Conservation (phyloP, 805 yeast genomes). For the Candida bentonensis region DNA sequence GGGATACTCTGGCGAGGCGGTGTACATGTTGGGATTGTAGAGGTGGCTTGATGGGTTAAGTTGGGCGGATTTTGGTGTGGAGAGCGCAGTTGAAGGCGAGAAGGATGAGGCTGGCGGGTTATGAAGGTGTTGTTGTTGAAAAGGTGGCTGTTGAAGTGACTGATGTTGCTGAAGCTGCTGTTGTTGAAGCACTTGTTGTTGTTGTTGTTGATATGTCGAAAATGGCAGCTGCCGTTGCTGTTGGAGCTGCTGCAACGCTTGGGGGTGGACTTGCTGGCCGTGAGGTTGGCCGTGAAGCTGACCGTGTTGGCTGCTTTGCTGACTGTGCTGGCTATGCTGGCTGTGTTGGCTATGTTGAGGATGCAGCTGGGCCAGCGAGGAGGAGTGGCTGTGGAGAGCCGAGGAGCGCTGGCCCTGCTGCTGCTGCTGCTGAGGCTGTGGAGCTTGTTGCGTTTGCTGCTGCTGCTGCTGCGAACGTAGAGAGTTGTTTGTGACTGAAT, state of each 20-base stretch:
- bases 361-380: too few species aligned
- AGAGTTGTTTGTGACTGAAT: neutral
- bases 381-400: too few species aligned
- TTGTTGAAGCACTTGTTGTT: neutral
- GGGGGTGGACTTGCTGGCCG: too few species aligned
- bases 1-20: conserved; percentile 1
- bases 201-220: too few species aligned
- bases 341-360: too few species aligned
- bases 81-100: too few species aligned
- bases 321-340: too few species aligned
- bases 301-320: too few species aligned
- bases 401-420: too few species aligned
- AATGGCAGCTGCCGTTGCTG: too few species aligned
- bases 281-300: too few species aligned
- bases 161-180: neutral
- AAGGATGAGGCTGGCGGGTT: neutral
- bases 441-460: neutral
- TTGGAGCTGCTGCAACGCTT: too few species aligned
- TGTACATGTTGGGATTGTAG: neutral
- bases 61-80: neutral
- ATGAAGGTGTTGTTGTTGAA: neutral
- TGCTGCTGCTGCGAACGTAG: neutral
- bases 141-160: neutral
- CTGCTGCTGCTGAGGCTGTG: neutral
- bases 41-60: neutral